Evolutionary conservation across 2,329 filamentous ascomycete species (phyloP).

Genomic region (Botrytis sinoallii): DNA sequence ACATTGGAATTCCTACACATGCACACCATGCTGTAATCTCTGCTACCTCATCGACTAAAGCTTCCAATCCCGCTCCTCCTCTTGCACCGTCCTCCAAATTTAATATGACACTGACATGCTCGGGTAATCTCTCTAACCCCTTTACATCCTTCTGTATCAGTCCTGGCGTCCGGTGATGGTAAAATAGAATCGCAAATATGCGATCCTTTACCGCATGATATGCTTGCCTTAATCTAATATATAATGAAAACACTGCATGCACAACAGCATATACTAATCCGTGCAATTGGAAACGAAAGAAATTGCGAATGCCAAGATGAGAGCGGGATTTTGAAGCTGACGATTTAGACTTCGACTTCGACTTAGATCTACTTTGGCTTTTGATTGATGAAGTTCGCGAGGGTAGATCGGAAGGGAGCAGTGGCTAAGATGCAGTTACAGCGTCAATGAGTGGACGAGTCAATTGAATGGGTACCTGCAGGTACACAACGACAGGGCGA

Average conservation of each 20-base stretch:
- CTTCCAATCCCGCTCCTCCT: conserved; percentile 72
- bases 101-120: conserved; percentile 84
- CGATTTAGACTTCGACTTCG: conserved; percentile 30
- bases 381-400: conserved; percentile 23
- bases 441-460: conserved; percentile 24
- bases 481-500: conserved; percentile 13
- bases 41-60: conserved; percentile 82
- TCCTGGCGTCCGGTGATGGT: conserved; percentile 93
- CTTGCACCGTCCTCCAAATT: conserved; percentile 67
- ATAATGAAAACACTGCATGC: conserved; percentile 82
- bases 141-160: conserved; percentile 86
- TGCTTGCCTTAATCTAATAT: conserved; percentile 75
- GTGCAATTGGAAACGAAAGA: conserved; percentile 62
- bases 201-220: conserved; percentile 78
- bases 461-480: conserved; percentile 11
- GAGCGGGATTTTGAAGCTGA: conserved; percentile 26
- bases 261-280: conserved; percentile 65
- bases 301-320: conserved; percentile 57
- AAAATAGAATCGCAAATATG: conserved; percentile 77
- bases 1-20: conserved; percentile 78
- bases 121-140: conserved; percentile 68
- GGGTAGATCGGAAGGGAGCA: conserved; percentile 35
- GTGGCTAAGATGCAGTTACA: conserved; percentile 30
- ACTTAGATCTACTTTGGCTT: conserved; percentile 22
- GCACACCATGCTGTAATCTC: conserved; percentile 93